These are phyloP conservation scores for Betula pendula DNA, from an alignment of 306 rosid genomes.

Conservation along the genomic window DNA sequence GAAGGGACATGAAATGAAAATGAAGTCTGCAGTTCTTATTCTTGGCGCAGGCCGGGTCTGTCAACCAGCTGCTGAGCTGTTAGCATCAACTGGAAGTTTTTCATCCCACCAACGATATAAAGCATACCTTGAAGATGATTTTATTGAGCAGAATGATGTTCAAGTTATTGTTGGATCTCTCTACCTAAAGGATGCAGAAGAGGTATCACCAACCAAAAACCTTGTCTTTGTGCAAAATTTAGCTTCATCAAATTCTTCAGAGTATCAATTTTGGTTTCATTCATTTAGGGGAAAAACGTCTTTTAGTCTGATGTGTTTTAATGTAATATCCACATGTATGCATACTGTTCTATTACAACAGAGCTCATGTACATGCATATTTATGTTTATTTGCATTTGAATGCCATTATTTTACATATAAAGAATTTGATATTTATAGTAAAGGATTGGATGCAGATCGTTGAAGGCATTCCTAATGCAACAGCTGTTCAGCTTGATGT, in stretches of 20 bases:
- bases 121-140: conserved; percentile 51
- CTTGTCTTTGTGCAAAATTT: not conserved
- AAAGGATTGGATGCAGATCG: conserved; percentile 52
- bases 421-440: conserved; percentile 33
- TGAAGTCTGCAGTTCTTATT: conserved; percentile 70
- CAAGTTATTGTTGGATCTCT: conserved; percentile 93
- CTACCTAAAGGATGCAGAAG: conserved; percentile 81
- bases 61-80: conserved; percentile 81
- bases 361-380: not conserved
- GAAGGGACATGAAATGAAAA: conserved; percentile 45
- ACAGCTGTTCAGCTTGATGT: conserved; percentile 79
- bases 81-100: conserved; percentile 60
- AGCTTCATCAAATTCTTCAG: not conserved
- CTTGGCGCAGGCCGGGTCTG: conserved; percentile 98
- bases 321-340: not conserved
- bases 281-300: not conserved
- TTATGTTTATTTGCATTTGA: not conserved
- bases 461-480: conserved; percentile 75
- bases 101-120: conserved; percentile 48
- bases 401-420: not conserved
- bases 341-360: not conserved
- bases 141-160: conserved; percentile 59
- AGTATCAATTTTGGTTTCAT: not conserved
- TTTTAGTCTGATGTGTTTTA: not conserved
- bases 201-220: conserved; percentile 47